A percentile compares a stretch with the other conserved stretches of the same genome.
These are phyloP conservation scores for Hibiscus trionum DNA, from an alignment of 345 rosid genomes.

Conservation along the genomic window DNA sequence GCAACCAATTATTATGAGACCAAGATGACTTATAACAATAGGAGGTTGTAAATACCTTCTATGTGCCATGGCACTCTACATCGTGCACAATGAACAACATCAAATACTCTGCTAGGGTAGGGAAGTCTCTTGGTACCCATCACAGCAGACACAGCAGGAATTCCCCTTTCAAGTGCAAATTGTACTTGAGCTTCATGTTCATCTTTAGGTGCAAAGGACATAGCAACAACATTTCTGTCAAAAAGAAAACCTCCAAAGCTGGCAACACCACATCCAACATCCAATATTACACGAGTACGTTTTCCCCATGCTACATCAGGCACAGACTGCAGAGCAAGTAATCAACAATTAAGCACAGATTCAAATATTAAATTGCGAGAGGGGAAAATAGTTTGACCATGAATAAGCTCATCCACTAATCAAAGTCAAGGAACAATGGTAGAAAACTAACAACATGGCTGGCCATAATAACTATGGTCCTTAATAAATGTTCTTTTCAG, in stretches of 20 bases:
- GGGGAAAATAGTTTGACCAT: not conserved
- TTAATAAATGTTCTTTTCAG: not conserved
- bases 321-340: constrained; percentile 52
- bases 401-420: not conserved
- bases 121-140: constrained; percentile 98
- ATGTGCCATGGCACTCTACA: constrained; percentile 99
- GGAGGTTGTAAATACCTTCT: constrained; percentile 54
- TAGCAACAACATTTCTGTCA: constrained; percentile 48
- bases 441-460: not conserved
- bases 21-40: not conserved
- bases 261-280: constrained; percentile 99
- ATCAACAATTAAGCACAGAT: not conserved
- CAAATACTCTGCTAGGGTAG: constrained; percentile 84
- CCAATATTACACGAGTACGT: constrained; percentile 71
- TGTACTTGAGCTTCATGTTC: constrained; percentile 99
- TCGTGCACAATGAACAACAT: constrained; percentile 91
- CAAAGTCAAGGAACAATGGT: not conserved
- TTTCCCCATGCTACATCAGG: constrained; percentile 82
- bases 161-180: constrained; percentile 97
- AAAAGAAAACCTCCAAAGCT: constrained; percentile 96
- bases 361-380: not conserved
- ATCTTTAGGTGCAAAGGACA: constrained; percentile 99
- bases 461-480: not conserved
- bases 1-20: not conserved
- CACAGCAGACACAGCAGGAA: constrained; percentile 93